Conservation (phyloP, 768 basidiomycete genomes). For the Clitopilus hobsonii region DNA sequence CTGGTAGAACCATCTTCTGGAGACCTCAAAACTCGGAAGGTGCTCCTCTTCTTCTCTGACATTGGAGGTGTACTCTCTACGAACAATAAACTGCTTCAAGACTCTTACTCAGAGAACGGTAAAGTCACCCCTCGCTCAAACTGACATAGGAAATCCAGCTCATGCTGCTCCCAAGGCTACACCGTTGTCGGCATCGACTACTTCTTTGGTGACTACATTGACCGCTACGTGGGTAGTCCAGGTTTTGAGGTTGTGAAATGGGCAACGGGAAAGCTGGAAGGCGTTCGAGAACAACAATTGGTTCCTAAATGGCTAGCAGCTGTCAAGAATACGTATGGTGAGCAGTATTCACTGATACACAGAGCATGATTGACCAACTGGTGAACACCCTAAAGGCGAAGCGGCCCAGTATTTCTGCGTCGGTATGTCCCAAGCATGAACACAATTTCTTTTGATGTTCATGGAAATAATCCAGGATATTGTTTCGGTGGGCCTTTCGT, state of each 20-base stretch:
- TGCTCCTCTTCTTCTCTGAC: slow-evolving; percentile 57
- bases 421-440: slow-evolving; percentile 25
- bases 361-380: not conserved
- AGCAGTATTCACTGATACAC: not conserved
- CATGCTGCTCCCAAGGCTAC: slow-evolving; percentile 38
- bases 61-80: slow-evolving; percentile 55
- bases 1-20: slow-evolving; percentile 38
- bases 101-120: slow-evolving; percentile 64
- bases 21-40: slow-evolving; percentile 24
- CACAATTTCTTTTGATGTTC: not conserved
- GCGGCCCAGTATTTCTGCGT: slow-evolving; percentile 39
- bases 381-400: slow-evolving; percentile 8
- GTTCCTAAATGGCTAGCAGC: slow-evolving; percentile 49
- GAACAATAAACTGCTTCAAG: slow-evolving; percentile 57
- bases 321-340: slow-evolving; percentile 46
- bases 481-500: slow-evolving; percentile 55
- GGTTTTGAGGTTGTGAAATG: slow-evolving; percentile 36
- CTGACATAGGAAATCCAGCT: not conserved
- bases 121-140: not conserved
- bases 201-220: slow-evolving; percentile 54
- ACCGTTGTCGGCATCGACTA: slow-evolving; percentile 58
- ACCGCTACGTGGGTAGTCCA: slow-evolving; percentile 31
- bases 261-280: slow-evolving; percentile 25
- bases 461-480: slow-evolving; percentile 37
- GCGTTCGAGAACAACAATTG: slow-evolving; percentile 28